A percentile compares a stretch with the other conserved stretches of the same genome.
phyloP scores from a whole-genome alignment of 225 moss, liverwort and hornwort species.

The Takakia lepidozioides region DNA sequence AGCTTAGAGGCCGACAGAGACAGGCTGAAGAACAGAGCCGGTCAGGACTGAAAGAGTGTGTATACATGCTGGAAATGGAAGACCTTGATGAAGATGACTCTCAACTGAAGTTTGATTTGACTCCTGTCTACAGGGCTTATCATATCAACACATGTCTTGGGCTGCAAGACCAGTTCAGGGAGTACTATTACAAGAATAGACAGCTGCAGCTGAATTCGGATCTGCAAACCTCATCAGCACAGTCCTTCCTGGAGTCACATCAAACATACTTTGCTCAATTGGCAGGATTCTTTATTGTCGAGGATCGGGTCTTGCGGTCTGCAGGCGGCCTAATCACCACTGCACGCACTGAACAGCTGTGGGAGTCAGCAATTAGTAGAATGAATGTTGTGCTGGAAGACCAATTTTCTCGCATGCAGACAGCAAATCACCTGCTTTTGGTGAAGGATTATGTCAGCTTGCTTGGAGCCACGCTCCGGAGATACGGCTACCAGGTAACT shows the following conservation, averaged over 20 bases:
- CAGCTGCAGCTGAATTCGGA: slow-evolving; percentile 90
- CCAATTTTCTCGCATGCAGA: slow-evolving; percentile 90
- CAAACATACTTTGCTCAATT: slow-evolving; percentile 87
- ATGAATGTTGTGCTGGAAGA: slow-evolving; percentile 91
- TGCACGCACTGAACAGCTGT: slow-evolving; percentile 76
- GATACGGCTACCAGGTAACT: slow-evolving; percentile 80
- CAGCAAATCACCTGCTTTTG: slow-evolving; percentile 78
- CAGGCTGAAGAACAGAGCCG: slow-evolving; percentile 97
- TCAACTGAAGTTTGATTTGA: slow-evolving; percentile 85
- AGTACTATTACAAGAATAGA: slow-evolving; percentile 93
- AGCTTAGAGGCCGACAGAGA: slow-evolving; percentile 76
- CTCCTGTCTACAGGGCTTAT: slow-evolving; percentile 86
- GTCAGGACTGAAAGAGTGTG: slow-evolving; percentile 73
- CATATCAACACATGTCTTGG: slow-evolving; percentile 91
- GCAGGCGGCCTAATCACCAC: slow-evolving; percentile 85
- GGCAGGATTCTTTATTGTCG: slow-evolving; percentile 96
- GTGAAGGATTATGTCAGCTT: slow-evolving; percentile 97
- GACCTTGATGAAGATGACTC: slow-evolving; percentile 87
- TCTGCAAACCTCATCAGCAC: slow-evolving; percentile 75
- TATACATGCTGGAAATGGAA: slow-evolving; percentile 95
- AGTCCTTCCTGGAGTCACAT: slow-evolving; percentile 87
- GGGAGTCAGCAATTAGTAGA: slow-evolving; percentile 94
- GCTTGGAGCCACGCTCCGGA: slow-evolving; percentile 81
- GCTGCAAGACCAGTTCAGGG: slow-evolving; percentile 88
- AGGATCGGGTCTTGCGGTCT: slow-evolving; percentile 90